Percentiles rank a stretch among this genome's conserved stretches.
Conservation (phyloP, 2,329 filamentous ascomycete species). For the Pleoardoris graminearum region DNA sequence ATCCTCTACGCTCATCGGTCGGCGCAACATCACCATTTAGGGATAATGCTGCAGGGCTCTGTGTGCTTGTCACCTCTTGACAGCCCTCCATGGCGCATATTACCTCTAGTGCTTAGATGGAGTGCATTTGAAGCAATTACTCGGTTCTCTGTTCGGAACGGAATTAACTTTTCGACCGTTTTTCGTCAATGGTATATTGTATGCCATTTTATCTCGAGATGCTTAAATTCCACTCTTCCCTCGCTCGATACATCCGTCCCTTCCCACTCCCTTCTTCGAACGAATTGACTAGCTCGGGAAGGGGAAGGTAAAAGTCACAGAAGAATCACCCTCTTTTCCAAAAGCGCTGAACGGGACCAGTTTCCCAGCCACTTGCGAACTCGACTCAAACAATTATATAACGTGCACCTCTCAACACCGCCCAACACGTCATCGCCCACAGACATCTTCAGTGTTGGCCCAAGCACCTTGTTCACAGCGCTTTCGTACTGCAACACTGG, state of each 20-base stretch:
- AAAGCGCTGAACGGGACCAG: neutral
- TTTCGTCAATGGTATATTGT: neutral
- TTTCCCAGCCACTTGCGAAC: neutral
- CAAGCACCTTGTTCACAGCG: neutral
- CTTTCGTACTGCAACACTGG: neutral
- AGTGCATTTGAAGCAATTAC: neutral
- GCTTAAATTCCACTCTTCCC: neutral
- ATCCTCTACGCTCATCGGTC: neutral
- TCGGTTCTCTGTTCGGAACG: neutral
- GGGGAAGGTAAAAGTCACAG: neutral
- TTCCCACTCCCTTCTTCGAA: neutral
- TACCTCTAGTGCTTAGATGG: neutral
- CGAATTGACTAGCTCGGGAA: neutral
- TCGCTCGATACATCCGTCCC: neutral
- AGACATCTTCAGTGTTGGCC: constrained; percentile 10
- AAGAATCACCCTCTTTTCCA: neutral
- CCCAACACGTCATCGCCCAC: neutral
- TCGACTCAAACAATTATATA: neutral
- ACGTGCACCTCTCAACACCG: neutral
- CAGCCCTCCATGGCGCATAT: neutral
- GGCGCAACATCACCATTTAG: neutral
- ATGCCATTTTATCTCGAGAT: neutral
- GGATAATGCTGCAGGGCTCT: neutral
- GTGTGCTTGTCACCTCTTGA: neutral
- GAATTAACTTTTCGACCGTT: neutral